Evolutionary conservation across 768 basidiomycete species (phyloP).

Genomic region (Boletellus sp.): DNA sequence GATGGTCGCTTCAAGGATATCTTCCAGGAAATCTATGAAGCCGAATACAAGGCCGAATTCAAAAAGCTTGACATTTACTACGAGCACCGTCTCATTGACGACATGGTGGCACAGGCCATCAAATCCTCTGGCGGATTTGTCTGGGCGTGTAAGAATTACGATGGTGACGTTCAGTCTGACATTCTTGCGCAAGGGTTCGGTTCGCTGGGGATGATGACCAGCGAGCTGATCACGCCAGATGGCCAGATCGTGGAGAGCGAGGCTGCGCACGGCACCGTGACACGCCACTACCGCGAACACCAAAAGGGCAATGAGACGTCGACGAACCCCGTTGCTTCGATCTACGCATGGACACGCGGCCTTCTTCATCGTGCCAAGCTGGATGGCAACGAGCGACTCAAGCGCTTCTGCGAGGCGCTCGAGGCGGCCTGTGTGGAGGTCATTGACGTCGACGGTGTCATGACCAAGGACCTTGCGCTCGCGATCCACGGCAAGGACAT

Average conservation of each 20-base stretch:
- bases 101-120: slow-evolving; percentile 98
- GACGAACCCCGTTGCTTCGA: slow-evolving; percentile 97
- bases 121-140: slow-evolving; percentile 94
- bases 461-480: slow-evolving; percentile 97
- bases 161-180: slow-evolving; percentile 86
- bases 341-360: slow-evolving; percentile 98
- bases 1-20: slow-evolving; percentile 99
- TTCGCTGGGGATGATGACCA: slow-evolving; percentile 96
- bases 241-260: slow-evolving; percentile 91
- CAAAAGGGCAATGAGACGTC: slow-evolving; percentile 98
- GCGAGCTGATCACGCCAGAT: slow-evolving; percentile 91
- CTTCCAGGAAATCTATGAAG: slow-evolving; percentile 94
- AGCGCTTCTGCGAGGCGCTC: slow-evolving; percentile 70
- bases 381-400: slow-evolving; percentile 74
- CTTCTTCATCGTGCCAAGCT: slow-evolving; percentile 90
- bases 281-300: slow-evolving; percentile 94
- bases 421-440: slow-evolving; percentile 89
- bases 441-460: slow-evolving; percentile 84
- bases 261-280: slow-evolving; percentile 96
- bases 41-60: slow-evolving; percentile 68
- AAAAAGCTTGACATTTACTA: slow-evolving; percentile 76
- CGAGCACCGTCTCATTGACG: slow-evolving; percentile 95
- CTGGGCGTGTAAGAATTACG: slow-evolving; percentile 75
- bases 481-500: slow-evolving; percentile 89
- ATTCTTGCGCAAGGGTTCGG: slow-evolving; percentile 98